Evolutionary conservation across 129 eudicot species (phyloP).

Genomic region (Flaveria linearis): DNA sequence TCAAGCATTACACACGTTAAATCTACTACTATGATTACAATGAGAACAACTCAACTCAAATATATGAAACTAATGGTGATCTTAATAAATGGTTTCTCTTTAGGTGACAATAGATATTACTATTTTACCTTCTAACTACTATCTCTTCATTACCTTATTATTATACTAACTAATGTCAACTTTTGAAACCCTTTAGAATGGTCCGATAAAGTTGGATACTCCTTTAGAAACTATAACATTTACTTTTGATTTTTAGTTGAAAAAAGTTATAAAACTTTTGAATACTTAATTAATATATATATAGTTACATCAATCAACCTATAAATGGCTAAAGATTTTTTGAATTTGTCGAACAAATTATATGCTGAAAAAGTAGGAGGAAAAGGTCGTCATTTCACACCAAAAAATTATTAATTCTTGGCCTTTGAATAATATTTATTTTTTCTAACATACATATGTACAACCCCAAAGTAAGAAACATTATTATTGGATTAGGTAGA

Average conservation of each 20-base stretch:
- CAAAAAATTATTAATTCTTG: not conserved
- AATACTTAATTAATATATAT: not conserved
- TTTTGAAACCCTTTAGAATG: constrained; percentile 9
- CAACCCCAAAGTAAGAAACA: no score
- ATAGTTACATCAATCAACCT: no score
- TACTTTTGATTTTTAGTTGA: constrained; percentile 5
- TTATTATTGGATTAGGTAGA: no score
- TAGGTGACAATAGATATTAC: constrained; percentile 12
- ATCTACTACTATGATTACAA: not conserved
- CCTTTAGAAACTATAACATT: constrained; percentile 17
- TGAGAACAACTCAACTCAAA: not conserved
- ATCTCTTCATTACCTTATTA: not conserved
- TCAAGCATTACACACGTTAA: not conserved
- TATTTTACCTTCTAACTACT: constrained; percentile 5
- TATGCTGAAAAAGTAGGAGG: no score
- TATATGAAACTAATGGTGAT: not conserved
- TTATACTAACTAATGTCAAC: constrained; percentile 39
- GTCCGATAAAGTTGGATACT: constrained; percentile 35
- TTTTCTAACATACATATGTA: not conserved
- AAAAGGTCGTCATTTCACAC: constrained; percentile 6
- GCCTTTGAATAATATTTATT: not conserved
- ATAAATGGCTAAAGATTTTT: no score
- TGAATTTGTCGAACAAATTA: no score
- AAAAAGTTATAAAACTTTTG: not conserved
- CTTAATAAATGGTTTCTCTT: not conserved